Evolutionary conservation across 2,329 filamentous ascomycete species (phyloP), one percentile per base, ranked within the genome.

Genomic region (Sclerotinia minor): DNA sequence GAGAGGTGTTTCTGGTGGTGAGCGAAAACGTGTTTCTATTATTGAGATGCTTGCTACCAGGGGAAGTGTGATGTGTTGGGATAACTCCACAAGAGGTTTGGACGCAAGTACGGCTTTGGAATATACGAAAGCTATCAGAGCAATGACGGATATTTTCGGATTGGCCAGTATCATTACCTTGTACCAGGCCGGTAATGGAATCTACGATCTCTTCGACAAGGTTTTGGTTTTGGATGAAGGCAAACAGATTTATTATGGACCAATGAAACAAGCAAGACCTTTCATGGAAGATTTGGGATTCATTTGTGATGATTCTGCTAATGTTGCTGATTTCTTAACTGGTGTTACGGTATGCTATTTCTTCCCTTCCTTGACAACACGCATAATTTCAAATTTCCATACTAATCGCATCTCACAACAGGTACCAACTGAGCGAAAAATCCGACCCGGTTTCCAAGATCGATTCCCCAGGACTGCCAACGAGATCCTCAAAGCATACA

Each of bases 201-300:
- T 91, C 68, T 90, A 89, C 75, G 80, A 89, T 35, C 81, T 88
- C 0, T 91, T 91, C 74, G 88, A 91, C 75, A 91, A 91, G 74
- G 87, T 90, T 0, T 80, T 91, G 0, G 83, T 91, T 11, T 81
- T 91, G 4, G 87, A 91, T 58, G 83, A 86, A 68, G 89, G 89
- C 58, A 85, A 87, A 69, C 77, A 91, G 72, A 82, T 90, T 57
- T 91, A 84, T 78, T 90, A 89, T 70, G 89, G 89, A 0, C 83
- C 87, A 0, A 79, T 82, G 71, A 77, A 81, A 7, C 80, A 87
- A 69, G 89, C 89, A 0, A 78, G 81, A 5, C 84, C 85, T 0
- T 91, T 88, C 73, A 88, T 91, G 82, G 87, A 90, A 73, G 77
- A 80, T 0, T 78, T 87, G 1, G 89, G 89, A 0, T 91, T 92